A percentile compares a stretch with the other conserved stretches of the same genome.
These are phyloP conservation scores for Malbranchea zuffiana DNA, from an alignment of 2,329 filamentous ascomycete species.

Conservation along the genomic window DNA sequence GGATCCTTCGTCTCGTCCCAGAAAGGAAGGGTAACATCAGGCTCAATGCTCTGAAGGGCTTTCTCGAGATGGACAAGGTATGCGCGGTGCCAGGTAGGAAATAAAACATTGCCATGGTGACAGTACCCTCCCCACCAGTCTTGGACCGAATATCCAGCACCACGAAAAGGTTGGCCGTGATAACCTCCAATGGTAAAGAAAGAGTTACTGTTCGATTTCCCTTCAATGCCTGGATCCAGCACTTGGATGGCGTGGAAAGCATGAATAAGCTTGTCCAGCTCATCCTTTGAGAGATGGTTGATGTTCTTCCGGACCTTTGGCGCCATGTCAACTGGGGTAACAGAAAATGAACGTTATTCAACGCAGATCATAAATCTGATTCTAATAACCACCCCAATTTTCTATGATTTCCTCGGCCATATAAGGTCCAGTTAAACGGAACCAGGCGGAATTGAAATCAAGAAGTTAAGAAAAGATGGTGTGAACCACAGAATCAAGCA, in stretches of 20 bases:
- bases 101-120: constrained; percentile 22
- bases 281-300: too few relatives aligned
- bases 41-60: constrained; percentile 8
- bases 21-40: background rate
- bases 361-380: too few relatives aligned
- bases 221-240: background rate
- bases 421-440: too few relatives aligned
- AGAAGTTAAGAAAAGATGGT: too few relatives aligned
- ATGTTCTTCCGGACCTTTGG: too few relatives aligned
- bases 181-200: constrained; percentile 22
- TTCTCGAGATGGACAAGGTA: constrained; percentile 20
- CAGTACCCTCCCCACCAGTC: constrained; percentile 25
- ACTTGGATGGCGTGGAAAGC: background rate
- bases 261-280: too few relatives aligned
- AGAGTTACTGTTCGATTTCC: constrained; percentile 15
- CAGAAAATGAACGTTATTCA: too few relatives aligned
- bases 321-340: too few relatives aligned
- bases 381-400: too few relatives aligned
- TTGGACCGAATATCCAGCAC: constrained; percentile 13
- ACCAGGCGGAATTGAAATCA: too few relatives aligned
- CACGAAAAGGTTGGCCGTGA: constrained; percentile 23
- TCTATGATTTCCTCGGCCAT: too few relatives aligned
- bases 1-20: background rate
- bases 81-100: constrained; percentile 25
- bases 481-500: too few relatives aligned